Evolutionary conservation across 345 rosid genomes (phyloP).

Genomic region (Carallia pectinifolia): DNA sequence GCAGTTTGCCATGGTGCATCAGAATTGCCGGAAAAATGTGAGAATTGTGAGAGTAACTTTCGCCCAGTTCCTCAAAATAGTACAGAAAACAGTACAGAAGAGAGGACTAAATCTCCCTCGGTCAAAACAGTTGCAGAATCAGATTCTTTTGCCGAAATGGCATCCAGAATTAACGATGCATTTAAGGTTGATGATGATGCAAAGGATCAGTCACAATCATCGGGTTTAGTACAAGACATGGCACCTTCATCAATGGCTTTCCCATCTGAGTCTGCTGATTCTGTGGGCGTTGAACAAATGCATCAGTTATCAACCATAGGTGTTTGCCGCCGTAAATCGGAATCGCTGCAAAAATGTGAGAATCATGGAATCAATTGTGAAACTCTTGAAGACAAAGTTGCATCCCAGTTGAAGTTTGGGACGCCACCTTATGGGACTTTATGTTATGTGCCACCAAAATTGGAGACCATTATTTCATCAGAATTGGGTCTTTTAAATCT

Average conservation of each 20-base stretch:
- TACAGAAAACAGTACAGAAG: conserved; percentile 41
- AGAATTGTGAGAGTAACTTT: conserved; percentile 35
- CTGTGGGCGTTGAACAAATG: conserved; percentile 50
- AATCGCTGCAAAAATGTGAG: conserved; percentile 34
- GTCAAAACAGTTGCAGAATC: conserved; percentile 44
- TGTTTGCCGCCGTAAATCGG: conserved; percentile 37
- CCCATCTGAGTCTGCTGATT: conserved; percentile 47
- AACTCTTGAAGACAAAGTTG: conserved; percentile 29
- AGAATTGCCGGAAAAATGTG: conserved; percentile 38
- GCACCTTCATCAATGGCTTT: conserved; percentile 41
- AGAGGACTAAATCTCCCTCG: conserved; percentile 19
- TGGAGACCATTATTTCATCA: conserved; percentile 31
- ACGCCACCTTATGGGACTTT: conserved; percentile 52
- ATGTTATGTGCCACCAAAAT: conserved; percentile 53
- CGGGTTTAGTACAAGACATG: conserved; percentile 37
- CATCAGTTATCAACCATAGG: conserved; percentile 25
- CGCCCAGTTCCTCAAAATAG: conserved; percentile 53
- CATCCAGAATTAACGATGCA: conserved; percentile 43
- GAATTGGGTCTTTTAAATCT: conserved; percentile 38
- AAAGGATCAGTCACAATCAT: conserved; percentile 44
- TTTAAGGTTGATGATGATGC: conserved; percentile 48
- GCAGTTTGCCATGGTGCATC: conserved; percentile 35
- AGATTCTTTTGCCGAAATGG: conserved; percentile 50
- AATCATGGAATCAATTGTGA: conserved; percentile 21
- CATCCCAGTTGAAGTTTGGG: conserved; percentile 27